Evolutionary conservation across 495 filamentous ascomycete species (phyloP), one percentile per base, ranked within the genome.

Genomic region (Annulohypoxylon maeteangense): DNA sequence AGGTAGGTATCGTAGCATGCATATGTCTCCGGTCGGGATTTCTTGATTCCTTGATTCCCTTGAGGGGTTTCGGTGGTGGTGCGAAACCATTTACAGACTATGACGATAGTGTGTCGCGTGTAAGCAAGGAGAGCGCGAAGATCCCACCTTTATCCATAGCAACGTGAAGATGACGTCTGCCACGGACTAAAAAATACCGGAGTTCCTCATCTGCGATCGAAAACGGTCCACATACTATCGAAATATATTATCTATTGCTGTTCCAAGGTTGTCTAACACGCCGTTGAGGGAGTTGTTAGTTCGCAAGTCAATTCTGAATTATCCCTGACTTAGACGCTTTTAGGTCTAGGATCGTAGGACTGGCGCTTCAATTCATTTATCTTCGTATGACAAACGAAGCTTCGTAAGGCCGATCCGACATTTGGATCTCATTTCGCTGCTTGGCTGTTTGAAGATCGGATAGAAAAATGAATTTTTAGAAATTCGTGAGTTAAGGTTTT

Each of bases 171-270:
- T 74, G 71, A 74, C 71, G 71, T 74, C 62, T 53, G 38, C 54
- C 22, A 47, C 23, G 45, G 34, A 53, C 70, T 44, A 12, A 6
- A 62, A 51, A 51, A 51, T 48, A 70, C 67, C 67, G 67, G 67
- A 55, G 54, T 4, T 44, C 23, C 50, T 58, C 29, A 60, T 70
- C 42, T 55, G 58, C 50, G 59, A 70, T 74, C 53, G 62, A 64
- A 60, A 20, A 60, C 42, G 62, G 67, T 64, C 67, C 71, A 67
- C 67, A 50, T 62, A 66, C 65, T 73, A 73, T 73, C 36, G 65
- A 68, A n/a, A n/a, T n/a, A 65, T 70, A 53, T 57, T 51, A 16
- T 58, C 40, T 53, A 36, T 47, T 58, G 38, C 50, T 65, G 29
- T 40, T 44, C 40, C 40, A 44, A 44, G 40, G 40, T 44, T 48